Base-by-base conservation (phyloP, 768 basidiomycete genomes). In the Calocybe gangraenosa region DNA sequence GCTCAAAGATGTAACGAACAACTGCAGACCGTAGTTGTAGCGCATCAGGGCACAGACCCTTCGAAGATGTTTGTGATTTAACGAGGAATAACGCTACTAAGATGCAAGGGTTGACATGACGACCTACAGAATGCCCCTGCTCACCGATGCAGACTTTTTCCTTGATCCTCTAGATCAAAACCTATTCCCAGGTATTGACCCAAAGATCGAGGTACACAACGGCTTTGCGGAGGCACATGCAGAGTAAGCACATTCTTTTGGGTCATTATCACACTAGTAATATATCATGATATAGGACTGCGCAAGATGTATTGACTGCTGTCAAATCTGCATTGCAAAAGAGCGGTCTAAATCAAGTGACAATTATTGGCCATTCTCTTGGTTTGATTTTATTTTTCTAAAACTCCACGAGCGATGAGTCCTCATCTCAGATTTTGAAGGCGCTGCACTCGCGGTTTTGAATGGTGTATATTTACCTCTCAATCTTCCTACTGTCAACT, bases 401-500 rank as follows among this genome's bases (percentile, higher is more conserved):
- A 77, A 6, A 73, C 68, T n/a, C n/a, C 50, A 50, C 49, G 44
- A 68, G 50, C 43, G 42, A 50, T 10, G 51, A 34, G 40, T 38
- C 14, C 47, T 53, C 40, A 53, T 49, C 18, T 0, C 18, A 21
- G 18, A 20, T 39, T 23, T 31, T 54, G n/a, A 57, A 66, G 65
- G 67, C 32, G 68, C 62, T 37, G 68, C 71, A 3, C 52, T 70
- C 20, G 60, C 66, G 17, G 65, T 79, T 3, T 61, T 80, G 31
- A 75, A 78, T 44, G 63, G 72, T 5, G 63, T 80, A n/a, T 77
- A 68, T 56, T 66, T 81, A 4, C 74, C 75, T n/a, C 58, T 77
- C 18, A 71, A 77, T 46, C 58, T 82, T 23, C 66, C 75, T 2
- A 60, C 55, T 9, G 65, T 68, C 2, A 60, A 62, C 6, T 60